A percentile compares a stretch with the other conserved stretches of the same genome.
phyloP scores from a whole-genome alignment of 179 eudicot genomes.

The Carnegiea gigantea region DNA sequence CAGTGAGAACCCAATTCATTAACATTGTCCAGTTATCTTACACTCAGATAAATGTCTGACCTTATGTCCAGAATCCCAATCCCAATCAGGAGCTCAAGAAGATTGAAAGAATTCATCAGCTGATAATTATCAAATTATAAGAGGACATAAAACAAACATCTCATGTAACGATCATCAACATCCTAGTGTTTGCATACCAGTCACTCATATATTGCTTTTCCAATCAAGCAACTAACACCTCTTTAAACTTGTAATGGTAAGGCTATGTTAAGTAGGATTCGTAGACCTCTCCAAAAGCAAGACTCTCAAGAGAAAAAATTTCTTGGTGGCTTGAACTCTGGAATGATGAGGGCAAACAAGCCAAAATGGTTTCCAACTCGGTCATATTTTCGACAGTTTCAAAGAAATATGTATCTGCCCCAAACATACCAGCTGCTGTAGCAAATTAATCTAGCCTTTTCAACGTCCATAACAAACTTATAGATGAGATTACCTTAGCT shows the following conservation, averaged over 20 bases:
- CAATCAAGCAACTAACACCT: not conserved
- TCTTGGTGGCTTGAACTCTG: not conserved
- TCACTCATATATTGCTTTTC: not conserved
- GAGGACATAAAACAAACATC: not conserved
- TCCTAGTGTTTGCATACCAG: not conserved
- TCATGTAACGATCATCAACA: not conserved
- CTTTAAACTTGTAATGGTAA: not conserved
- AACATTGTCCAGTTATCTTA: not conserved
- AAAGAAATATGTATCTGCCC: not conserved
- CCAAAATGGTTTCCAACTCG: not conserved
- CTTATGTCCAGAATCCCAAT: not conserved
- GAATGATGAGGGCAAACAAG: not conserved
- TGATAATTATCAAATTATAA: not conserved
- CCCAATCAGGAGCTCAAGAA: not conserved
- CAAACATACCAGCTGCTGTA: not conserved
- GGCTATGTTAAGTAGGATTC: not conserved
- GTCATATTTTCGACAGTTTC: not conserved
- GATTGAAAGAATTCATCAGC: not conserved
- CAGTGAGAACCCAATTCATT: not conserved
- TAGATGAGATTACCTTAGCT: slow-evolving; percentile 60
- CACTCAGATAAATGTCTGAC: not conserved
- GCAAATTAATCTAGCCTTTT: slow-evolving; percentile 5
- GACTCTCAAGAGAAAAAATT: not conserved
- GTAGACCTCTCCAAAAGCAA: too few species aligned
- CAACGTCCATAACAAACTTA: not conserved